Conservation (phyloP, 1,139 yeast genomes). For the Scheffersomyces segobiensis region DNA sequence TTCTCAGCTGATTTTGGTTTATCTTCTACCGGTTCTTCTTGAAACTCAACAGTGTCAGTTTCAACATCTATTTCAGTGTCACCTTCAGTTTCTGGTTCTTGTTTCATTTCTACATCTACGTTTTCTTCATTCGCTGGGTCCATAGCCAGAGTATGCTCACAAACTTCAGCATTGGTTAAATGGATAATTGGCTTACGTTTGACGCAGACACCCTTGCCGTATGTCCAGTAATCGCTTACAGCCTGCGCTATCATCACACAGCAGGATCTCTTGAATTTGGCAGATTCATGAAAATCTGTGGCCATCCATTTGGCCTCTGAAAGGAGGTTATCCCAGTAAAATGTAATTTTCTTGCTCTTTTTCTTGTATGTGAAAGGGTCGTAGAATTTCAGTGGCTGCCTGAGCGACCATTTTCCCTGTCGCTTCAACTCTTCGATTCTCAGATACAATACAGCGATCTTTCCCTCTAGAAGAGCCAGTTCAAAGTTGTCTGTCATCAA, state of each 20-base stretch:
- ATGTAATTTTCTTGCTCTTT: conserved; percentile 31
- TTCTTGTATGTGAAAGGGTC: conserved; percentile 60
- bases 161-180: conserved; percentile 14
- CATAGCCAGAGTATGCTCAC: background rate
- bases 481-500: conserved; percentile 84
- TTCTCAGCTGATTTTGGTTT: conserved; percentile 1
- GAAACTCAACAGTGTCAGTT: conserved; percentile 4
- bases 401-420: conserved; percentile 85
- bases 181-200: conserved; percentile 39
- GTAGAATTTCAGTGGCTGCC: conserved; percentile 73
- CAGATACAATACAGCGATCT: conserved; percentile 87
- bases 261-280: conserved; percentile 67
- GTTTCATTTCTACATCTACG: conserved; percentile 7
- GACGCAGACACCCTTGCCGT: conserved; percentile 70
- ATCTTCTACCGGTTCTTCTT: conserved; percentile 2
- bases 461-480: conserved; percentile 86
- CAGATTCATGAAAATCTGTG: conserved; percentile 70
- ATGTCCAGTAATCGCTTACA: conserved; percentile 72
- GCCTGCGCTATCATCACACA: conserved; percentile 73
- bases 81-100: conserved; percentile 5
- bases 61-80: conserved; percentile 9
- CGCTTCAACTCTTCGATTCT: conserved; percentile 90
- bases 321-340: conserved; percentile 75
- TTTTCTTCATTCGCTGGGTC: conserved; percentile 4
- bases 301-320: conserved; percentile 88